Base-by-base conservation (phyloP, 1,284 basidiomycete species). In the Sanghuangporus sanghuang region DNA sequence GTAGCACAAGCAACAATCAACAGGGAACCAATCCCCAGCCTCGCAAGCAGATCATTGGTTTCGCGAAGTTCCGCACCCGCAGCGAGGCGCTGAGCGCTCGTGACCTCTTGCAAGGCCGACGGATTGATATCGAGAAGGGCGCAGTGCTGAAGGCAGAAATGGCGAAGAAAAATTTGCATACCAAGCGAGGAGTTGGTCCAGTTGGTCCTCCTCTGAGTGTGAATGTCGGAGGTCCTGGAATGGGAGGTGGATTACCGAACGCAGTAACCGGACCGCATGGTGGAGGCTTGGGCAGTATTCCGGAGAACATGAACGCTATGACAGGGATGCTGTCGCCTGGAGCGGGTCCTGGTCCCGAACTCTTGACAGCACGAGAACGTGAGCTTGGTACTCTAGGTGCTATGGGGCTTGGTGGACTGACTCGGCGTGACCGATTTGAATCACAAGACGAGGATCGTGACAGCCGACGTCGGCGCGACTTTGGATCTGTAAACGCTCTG, bases 161-260 rank as follows among this genome's bases (percentile, higher is more conserved):
- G 94, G 96, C 96, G 44, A 99, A 99, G 86, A 99, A 99, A 85
- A 98, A 99, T 72, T 75, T 99, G 53, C 96, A 99, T 73, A 97
- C 95, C 23, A 96, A 95, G 77, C 81, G 93, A 48, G 92, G 91
- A 0, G 87, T 91, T 27, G 90, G 90, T n/a, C 84, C 85, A 11
- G 73, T 76, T 1, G 74, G 78, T 14, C 67, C 70, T 27, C 71
- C 65, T 56, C 70, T 72, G 42, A 66, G 65, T 57, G 76, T 77
- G 39, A 69, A 67, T 73, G 57, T 63, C 7, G 64, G 73, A 73
- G 57, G 74, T 68, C 57, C 69, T 69, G 35, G 65, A 50, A 59
- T 79, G 64, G 69, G 75, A 57, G 68, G 73, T 64, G 70, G 71
- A 36, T 66, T 72, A 44, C 67, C 68, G 49, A 59, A 69, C 32